Base-by-base conservation (phyloP, 805 yeast genomes). In the Spathaspora girioi region DNA sequence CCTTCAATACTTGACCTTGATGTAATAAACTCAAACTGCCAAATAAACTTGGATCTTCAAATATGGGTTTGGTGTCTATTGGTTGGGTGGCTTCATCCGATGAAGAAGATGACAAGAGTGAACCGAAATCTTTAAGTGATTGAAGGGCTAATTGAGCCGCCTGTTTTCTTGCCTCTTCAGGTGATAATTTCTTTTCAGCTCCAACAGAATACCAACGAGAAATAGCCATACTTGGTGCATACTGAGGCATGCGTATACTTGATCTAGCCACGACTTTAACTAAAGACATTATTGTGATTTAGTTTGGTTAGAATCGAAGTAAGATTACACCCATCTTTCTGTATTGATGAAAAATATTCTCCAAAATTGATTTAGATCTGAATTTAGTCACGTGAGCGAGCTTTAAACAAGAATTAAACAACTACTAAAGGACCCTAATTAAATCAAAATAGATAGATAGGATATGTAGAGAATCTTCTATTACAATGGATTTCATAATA, bases 1-100 rank as follows among this genome's bases (percentile, higher is more conserved):
- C 85, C 41, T 76, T 75, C 27, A 79, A 67, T 17, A 77, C 78
- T 56, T 82, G 86, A 46, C 84, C 82, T 58, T 84, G 83, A 55
- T 79, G 85, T 35, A 80, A 69, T 18, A 80, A 64, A 60, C 63
- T 73, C 58, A 65, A 65, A 19, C 60, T 50, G 5, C 56, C 69
- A 56, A 65, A 71, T 31, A 67, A 57, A 10, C 52, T 48, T 2
- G 80, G 81, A 45, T 74, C 60, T 10, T 69, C 63, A 52, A 61
- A 70, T 3, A 80, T 67, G 0, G 79, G 78, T 14, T 55, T 60
- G 0, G 80, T 69, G 45, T 80, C 81, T 31, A 79, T 77, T 9
- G 78, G 78, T 56, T 78, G 80, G 3, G 70, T 66, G 14, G 67
- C 69, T 50, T 67, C 76, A n/a, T 68, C 68, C n/a, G 65, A 48